These are phyloP conservation scores for Zychaea mexicana DNA, from an alignment of 371 early-diverging fungal species.

Conservation along the genomic window DNA sequence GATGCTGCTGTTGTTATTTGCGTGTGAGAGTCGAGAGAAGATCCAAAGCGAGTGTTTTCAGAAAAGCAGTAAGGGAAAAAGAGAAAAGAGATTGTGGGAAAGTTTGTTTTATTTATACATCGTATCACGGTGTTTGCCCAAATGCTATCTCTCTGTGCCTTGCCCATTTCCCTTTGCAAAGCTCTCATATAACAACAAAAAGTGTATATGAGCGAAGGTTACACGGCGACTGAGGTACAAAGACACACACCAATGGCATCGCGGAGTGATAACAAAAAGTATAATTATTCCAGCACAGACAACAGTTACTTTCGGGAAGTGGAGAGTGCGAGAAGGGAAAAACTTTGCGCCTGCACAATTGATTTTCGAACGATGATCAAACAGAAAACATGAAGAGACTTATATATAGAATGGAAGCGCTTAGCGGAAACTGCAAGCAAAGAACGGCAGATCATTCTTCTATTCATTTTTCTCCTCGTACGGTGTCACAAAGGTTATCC, in stretches of 20 bases:
- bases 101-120: constrained; percentile 7
- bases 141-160: background rate
- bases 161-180: background rate
- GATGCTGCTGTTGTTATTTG: background rate
- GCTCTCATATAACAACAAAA: background rate
- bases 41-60: background rate
- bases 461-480: background rate
- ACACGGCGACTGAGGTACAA: constrained; percentile 4
- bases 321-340: too few relatives aligned
- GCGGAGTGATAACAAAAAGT: constrained; percentile 1
- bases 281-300: background rate
- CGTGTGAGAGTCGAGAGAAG: background rate
- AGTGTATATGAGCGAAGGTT: background rate
- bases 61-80: background rate
- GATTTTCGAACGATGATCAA: too few relatives aligned
- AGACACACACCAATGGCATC: constrained; percentile 2
- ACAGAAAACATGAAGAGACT: too few relatives aligned
- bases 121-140: background rate
- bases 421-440: too few relatives aligned
- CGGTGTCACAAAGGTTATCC: background rate
- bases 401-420: too few relatives aligned
- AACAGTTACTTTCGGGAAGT: too few relatives aligned
- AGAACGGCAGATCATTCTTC: background rate
- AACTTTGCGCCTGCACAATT: background rate
- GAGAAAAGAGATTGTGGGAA: constrained; percentile 10